Evolutionary conservation across 805 yeast genomes (phyloP).

Genomic region (Ogataea corticis): DNA sequence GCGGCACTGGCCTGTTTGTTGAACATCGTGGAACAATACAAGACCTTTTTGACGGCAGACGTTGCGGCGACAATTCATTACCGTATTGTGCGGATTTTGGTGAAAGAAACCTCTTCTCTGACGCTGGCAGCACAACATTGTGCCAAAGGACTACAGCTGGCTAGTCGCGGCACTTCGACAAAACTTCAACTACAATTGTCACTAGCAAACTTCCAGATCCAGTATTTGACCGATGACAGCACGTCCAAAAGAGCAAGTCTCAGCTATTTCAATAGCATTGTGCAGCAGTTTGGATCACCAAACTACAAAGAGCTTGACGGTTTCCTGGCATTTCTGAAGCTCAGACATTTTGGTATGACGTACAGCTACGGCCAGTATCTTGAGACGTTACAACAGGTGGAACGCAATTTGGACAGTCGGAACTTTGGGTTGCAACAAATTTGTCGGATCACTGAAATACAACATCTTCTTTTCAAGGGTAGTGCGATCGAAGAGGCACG

Average conservation of each 20-base stretch:
- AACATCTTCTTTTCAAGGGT: constrained; percentile 35
- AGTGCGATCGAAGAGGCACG: constrained; percentile 26
- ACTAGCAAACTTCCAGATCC: constrained; percentile 39
- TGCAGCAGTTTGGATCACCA: constrained; percentile 20
- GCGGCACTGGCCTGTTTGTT: constrained; percentile 40
- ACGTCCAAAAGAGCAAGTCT: constrained; percentile 25
- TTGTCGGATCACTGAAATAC: constrained; percentile 32
- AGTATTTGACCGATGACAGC: constrained; percentile 29
- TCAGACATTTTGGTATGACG: constrained; percentile 32
- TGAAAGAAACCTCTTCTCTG: constrained; percentile 42
- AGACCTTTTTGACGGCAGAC: constrained; percentile 30
- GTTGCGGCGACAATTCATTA: constrained; percentile 37
- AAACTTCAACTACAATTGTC: constrained; percentile 34
- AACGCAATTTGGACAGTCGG: constrained; percentile 4
- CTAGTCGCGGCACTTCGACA: constrained; percentile 25
- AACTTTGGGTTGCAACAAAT: constrained; percentile 25
- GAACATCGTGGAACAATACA: constrained; percentile 35
- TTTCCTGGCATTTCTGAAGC: constrained; percentile 36
- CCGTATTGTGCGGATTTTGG: constrained; percentile 39
- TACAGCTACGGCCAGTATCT: constrained; percentile 31
- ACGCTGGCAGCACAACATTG: constrained; percentile 42
- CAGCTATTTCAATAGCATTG: constrained; percentile 34
- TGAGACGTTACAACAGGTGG: constrained; percentile 18
- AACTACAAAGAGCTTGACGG: constrained; percentile 23
- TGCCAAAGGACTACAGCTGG: constrained; percentile 30